Evolutionary conservation across 805 yeast species (phyloP).

Genomic region (Schwanniomyces pseudopolymorphus): DNA sequence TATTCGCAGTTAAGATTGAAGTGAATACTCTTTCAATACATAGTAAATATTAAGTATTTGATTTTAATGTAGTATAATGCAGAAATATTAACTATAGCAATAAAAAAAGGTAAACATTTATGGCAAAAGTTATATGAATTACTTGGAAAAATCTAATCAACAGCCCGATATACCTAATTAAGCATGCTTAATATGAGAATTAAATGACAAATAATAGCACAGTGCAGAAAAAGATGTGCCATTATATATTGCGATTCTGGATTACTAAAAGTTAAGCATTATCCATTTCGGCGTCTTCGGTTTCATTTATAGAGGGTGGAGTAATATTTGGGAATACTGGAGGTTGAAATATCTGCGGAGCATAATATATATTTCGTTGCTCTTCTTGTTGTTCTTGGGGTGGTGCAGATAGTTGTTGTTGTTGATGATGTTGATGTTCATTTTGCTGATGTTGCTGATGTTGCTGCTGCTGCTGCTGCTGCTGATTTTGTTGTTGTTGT

Average conservation of each 20-base stretch:
- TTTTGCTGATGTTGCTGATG: constrained; percentile 14
- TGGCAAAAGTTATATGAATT: not conserved
- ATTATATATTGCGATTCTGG: not conserved
- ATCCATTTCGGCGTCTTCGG: constrained; percentile 37
- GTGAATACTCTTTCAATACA: too few species aligned
- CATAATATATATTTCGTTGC: constrained; percentile 16
- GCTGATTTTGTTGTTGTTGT: not conserved
- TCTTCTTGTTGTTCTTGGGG: not conserved
- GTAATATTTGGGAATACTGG: constrained; percentile 37
- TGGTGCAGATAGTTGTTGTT: constrained; percentile 16
- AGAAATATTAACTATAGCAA: not conserved
- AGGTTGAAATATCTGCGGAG: constrained; percentile 43
- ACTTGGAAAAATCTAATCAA: not conserved
- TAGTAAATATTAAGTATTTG: not conserved
- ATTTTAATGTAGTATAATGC: not conserved
- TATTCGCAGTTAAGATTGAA: too few species aligned
- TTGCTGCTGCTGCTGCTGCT: constrained; percentile 15
- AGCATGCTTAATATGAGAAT: constrained; percentile 1
- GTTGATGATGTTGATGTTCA: constrained; percentile 11
- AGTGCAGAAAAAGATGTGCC: not conserved
- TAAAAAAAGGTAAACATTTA: too few species aligned
- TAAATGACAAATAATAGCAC: not conserved
- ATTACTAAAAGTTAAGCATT: constrained; percentile 1
- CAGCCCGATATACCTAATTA: not conserved
- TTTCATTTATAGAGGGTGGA: constrained; percentile 23